Conservation (phyloP, 2,329 filamentous ascomycete species). For the Metarhizium robertsii region DNA sequence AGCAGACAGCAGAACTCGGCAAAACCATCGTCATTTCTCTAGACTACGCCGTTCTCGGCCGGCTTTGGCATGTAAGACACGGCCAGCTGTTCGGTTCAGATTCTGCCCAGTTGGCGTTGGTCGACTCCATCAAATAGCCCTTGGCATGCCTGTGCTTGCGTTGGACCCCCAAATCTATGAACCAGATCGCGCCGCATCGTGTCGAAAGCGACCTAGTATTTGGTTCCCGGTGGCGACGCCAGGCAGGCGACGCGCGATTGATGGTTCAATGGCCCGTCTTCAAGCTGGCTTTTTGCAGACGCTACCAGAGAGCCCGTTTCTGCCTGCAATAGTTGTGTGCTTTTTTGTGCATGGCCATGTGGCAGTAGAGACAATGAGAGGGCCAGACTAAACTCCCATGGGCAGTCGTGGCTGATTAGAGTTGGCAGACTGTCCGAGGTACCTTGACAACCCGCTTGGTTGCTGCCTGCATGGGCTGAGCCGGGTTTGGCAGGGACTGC, state of each 20-base stretch:
- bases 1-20: too few relatives aligned
- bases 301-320: too few relatives aligned
- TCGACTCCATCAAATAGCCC: not conserved
- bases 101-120: not conserved
- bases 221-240: not conserved
- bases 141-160: not conserved
- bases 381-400: not conserved
- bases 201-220: not conserved
- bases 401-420: not conserved
- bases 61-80: conserved; percentile 7
- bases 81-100: conserved; percentile 1
- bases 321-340: not conserved
- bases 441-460: not conserved
- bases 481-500: not conserved
- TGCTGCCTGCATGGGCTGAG: not conserved
- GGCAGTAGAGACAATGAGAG: not conserved
- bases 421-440: not conserved
- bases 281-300: not conserved
- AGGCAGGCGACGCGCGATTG: not conserved
- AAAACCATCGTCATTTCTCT: too few relatives aligned
- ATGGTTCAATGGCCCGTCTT: not conserved
- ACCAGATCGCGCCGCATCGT: not conserved
- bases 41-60: not conserved
- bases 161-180: not conserved
- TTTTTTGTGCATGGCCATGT: not conserved